Conservation (phyloP, 176 grass and related monocot species). For the Cymbopogon citratus region DNA sequence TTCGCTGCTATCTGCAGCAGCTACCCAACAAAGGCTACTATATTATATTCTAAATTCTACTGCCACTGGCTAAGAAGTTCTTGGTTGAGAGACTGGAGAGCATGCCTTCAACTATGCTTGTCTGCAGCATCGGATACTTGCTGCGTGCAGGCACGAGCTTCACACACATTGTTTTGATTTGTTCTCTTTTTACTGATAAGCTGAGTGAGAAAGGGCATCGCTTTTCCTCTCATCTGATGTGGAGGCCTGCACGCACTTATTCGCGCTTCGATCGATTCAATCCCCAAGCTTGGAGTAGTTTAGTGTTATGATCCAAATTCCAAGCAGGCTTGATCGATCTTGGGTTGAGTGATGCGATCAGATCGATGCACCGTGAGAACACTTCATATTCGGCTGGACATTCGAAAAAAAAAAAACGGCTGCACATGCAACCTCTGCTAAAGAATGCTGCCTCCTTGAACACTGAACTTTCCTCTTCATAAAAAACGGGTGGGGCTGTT, state of each 20-base stretch:
- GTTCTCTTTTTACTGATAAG: background rate
- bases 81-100: too few relatives aligned
- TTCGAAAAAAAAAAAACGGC: too few relatives aligned
- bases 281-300: background rate
- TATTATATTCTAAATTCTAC: background rate
- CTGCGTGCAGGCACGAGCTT: background rate
- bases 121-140: conserved; percentile 4
- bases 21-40: background rate
- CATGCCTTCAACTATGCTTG: too few relatives aligned
- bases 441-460: background rate
- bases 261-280: background rate
- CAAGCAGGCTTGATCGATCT: too few relatives aligned
- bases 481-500: too few relatives aligned
- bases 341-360: background rate
- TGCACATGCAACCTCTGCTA: background rate
- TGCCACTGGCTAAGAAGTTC: background rate
- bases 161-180: background rate
- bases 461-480: too few relatives aligned
- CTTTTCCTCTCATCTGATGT: background rate
- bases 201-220: background rate
- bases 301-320: background rate
- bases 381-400: background rate
- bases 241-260: background rate
- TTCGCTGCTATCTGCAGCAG: background rate
- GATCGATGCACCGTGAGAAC: background rate